phyloP scores from a whole-genome alignment of 2,329 filamentous ascomycete genomes.

The Alternaria solani region DNA sequence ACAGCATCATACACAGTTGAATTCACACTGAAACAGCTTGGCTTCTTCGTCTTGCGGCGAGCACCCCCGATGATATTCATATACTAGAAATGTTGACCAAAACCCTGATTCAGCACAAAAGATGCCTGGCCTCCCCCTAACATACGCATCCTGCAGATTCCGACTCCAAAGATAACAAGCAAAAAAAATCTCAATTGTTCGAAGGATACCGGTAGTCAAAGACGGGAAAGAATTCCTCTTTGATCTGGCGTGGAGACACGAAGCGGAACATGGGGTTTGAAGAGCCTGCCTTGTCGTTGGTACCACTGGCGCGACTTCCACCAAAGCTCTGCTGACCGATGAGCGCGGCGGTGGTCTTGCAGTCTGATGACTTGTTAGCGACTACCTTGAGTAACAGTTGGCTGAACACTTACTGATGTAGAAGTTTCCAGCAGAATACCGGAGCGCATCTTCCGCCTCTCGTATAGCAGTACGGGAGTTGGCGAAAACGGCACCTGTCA shows the following conservation, averaged over 20 bases:
- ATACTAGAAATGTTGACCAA: not conserved
- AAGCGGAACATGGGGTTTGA: slow-evolving; percentile 61
- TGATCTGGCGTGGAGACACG: slow-evolving; percentile 62
- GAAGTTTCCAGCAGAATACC: slow-evolving; percentile 80
- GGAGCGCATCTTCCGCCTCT: slow-evolving; percentile 72
- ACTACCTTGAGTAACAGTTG: not conserved
- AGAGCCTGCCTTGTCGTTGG: slow-evolving; percentile 64
- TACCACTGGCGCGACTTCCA: slow-evolving; percentile 61
- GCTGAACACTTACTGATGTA: slow-evolving; percentile 67
- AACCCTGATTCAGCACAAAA: not conserved
- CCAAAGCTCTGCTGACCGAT: slow-evolving; percentile 60
- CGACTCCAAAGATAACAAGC: not conserved
- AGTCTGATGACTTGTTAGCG: slow-evolving; percentile 21
- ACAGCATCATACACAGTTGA: not conserved
- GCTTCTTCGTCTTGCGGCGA: too few relatives aligned
- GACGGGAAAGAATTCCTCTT: slow-evolving; percentile 61
- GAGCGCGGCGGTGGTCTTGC: slow-evolving; percentile 46
- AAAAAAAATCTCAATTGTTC: slow-evolving; percentile 48
- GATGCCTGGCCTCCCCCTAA: not conserved
- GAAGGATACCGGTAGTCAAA: slow-evolving; percentile 60
- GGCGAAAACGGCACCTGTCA: slow-evolving; percentile 79
- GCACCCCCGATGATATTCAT: not conserved
- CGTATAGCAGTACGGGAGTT: slow-evolving; percentile 70
- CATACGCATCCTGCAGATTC: not conserved
- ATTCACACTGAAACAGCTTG: not conserved